Evolutionary conservation across 768 basidiomycete species (phyloP).

Genomic region (Mrakia gelida): DNA sequence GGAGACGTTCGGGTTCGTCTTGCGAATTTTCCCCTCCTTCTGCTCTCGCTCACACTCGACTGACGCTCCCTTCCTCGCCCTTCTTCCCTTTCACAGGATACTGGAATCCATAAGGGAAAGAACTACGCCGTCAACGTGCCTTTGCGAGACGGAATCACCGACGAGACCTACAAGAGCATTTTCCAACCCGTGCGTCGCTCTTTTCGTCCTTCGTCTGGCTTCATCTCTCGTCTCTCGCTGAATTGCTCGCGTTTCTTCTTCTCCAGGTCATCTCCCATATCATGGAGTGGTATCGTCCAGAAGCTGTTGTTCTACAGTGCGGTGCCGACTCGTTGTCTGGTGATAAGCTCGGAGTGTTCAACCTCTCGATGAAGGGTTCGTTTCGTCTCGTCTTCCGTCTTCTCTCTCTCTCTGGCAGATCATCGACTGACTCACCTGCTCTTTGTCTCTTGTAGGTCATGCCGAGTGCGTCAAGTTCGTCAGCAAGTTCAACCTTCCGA

Average conservation of each 20-base stretch:
- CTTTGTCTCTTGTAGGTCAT: conserved; percentile 56
- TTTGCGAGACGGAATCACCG: conserved; percentile 86
- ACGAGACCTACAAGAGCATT: conserved; percentile 78
- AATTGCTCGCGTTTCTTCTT: background rate
- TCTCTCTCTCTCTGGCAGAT: background rate
- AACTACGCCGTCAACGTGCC: conserved; percentile 92
- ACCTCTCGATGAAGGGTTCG: conserved; percentile 75
- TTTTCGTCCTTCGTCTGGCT: background rate
- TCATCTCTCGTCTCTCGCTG: background rate
- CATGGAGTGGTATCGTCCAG: conserved; percentile 80
- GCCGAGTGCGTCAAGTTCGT: conserved; percentile 85
- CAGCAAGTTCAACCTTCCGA: conserved; percentile 71
- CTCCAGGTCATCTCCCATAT: conserved; percentile 72
- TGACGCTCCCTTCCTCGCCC: too few species aligned
- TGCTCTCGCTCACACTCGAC: conserved; percentile 11
- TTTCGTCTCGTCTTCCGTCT: background rate
- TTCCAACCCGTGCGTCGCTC: conserved; percentile 74
- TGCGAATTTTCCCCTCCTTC: too few species aligned
- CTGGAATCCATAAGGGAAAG: conserved; percentile 73
- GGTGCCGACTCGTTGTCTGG: conserved; percentile 93
- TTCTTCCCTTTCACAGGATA: conserved; percentile 53
- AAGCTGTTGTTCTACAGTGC: conserved; percentile 86
- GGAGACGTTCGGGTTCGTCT: conserved; percentile 56
- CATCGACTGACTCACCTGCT: background rate
- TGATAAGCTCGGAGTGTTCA: conserved; percentile 94